Evolutionary conservation across 2,329 filamentous ascomycete genomes (phyloP), one percentile per base, ranked within the genome.

Genomic region (Uncinocarpus reesii): DNA sequence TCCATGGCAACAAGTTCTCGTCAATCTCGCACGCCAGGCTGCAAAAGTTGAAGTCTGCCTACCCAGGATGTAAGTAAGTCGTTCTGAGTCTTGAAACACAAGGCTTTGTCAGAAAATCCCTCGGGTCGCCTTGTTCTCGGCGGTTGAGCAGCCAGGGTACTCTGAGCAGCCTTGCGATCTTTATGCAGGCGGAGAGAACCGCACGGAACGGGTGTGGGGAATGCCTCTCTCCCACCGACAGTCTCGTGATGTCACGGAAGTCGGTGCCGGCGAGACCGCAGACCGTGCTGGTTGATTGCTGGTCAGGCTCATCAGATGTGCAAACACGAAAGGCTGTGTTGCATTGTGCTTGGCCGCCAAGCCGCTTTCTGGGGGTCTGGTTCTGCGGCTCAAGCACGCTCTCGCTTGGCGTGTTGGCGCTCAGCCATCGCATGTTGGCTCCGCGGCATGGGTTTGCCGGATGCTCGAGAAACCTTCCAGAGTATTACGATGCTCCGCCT

Each of bases 241-340:
- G 13, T 18, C 23, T 42, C 5, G 28, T 21, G 16, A 32, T 8
- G 18, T 20, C 15, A 32, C 40, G 40, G 40, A 42, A 13, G 15
- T 42, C 26, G 40, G 40, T 28, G 28, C 16, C 26, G 15, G n/a
- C 7, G 20, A 20, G 15, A 40, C 7, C n/a, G n/a, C n/a, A n/a
- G n/a, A n/a, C n/a, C n/a, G n/a, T n/a, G n/a, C 32, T 4, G 3
- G 32, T 18, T 18, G 32, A 6, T 7, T 7, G 26, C 7, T 11
- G 7, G 26, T 7, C 26, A 13, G n/a, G 7, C 32, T 10, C 20
- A 18, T 16, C 32, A 35, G 7, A 4, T 7, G 20, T 15, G n/a
- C 36, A 8, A n/a, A 15, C 36, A 20, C 36, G 36, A 20, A 40
- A 21, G 37, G 40, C 40, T 31, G 40, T 31, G 40, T 42, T 42